Evolutionary conservation across 768 basidiomycete genomes (phyloP), one percentile per base, ranked within the genome.

Genomic region (Xerocomus spinulosus): DNA sequence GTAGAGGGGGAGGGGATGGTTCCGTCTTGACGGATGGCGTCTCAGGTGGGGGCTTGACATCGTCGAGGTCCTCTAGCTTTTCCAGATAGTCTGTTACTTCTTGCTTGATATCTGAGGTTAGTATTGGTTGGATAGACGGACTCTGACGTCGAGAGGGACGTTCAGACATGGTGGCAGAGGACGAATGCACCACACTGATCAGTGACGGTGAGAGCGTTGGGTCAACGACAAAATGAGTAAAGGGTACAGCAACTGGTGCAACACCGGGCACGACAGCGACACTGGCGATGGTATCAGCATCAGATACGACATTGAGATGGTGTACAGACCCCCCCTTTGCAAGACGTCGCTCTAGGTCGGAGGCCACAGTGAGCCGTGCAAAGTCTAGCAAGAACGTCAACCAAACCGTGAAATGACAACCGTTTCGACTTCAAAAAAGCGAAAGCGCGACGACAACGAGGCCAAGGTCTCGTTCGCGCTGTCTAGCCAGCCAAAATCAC

Each of bases 361-460:
- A 40, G 37, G 32, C 32, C 26, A 40, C 46, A 36, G 17, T 25
- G 23, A 45, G 40, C 33, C 38, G 46, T 42, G 26, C 40, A 33
- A 35, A 38, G 45, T 35, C 46, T 45, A 42, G 39, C 41, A 35
- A 48, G 30, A 47, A 47, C 53, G 59, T 55, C 49, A 38, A 54
- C 55, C 54, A 41, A 41, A 50, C 40, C 23, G 47, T 25, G 41
- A 17, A 34, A 66, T 66, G 59, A 40, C 53, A 39, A 34, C 64
- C 10, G 42, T 46, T 49, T 40, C 61, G 50, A 50, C 52, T 43
- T 63, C 69, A 56, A 75, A 71, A 64, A 80, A 81, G 59, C 72
- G 78, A 48, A 81, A 81, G 60, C 71, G 78, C 52, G 56, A 66
- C 47, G 55, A 59, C 43, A 70, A 69, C 49, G 52, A 62, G 34